Base-by-base conservation (phyloP, 345 rosid species). In the Gossypioides kirkii region DNA sequence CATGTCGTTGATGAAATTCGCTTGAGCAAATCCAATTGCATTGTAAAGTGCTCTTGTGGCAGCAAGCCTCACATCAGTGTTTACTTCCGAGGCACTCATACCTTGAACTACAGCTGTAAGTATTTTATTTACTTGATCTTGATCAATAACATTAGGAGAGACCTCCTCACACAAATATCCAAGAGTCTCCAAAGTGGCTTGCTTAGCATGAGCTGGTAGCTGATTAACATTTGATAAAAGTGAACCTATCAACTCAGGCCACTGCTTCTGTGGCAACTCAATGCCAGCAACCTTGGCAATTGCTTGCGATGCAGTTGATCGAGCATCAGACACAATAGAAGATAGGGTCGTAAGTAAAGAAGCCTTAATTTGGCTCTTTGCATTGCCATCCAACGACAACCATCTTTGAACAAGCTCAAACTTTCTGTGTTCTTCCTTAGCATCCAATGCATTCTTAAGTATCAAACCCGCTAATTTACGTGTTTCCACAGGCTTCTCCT, bases 141-240 rank as follows among this genome's bases (percentile, higher is more conserved):
- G 94, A 11, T 89, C 91, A 1, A 89, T 86, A 46, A 76, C 87
- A 64, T 89, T 91, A 46, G 91, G 88, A 4, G 94, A 86, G 46
- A 87, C 89, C 84, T 89, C 94, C 76, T 89, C 94, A 69, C 91
- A 89, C 7, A 89, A 72, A 76, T 89, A 89, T 54, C 94, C 94
- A 77, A 89, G 94, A 79, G 94, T 86, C 81, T 87, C 94, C 56
- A 89, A 79, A 47, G 94, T 89, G n/a, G 91, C 91, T 78, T 89
- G 89, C 81, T 84, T 89, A 69, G 86, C 87, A 76, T 86, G 87
- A 63, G 87, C 79, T 23, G 86, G 90, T 18, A 86, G 72, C 76
- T 86, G 90, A 59, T 87, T 91, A 83, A 89, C 81, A 71, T 80
- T 86, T 14, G 90, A 86, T 66, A 89, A 79, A 69, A 89, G 91